Evolutionary conservation across 371 early-diverging fungal genomes (phyloP).

Genomic region (Rhizopus stolonifer): DNA sequence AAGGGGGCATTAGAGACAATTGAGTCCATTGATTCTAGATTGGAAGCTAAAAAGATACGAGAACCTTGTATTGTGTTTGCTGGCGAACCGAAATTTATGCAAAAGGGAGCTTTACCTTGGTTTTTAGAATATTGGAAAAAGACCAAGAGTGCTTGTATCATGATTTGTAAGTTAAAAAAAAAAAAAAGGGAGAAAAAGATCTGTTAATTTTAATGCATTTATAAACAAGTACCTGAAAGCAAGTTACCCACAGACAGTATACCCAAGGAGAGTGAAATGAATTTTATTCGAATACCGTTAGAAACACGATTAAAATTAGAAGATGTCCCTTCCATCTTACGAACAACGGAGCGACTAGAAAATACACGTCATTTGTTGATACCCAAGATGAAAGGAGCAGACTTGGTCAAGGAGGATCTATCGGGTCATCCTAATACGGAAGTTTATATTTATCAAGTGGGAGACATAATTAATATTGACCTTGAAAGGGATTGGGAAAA

Average conservation of each 20-base stretch:
- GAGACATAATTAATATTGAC: constrained; percentile 30
- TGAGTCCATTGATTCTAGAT: constrained; percentile 37
- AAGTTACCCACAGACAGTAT: neutral
- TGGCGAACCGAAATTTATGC: constrained; percentile 43
- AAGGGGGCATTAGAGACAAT: constrained; percentile 33
- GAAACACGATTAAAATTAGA: constrained; percentile 27
- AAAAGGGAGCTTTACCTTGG: constrained; percentile 32
- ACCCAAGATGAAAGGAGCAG: constrained; percentile 28
- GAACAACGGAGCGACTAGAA: constrained; percentile 2
- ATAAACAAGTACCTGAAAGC: neutral
- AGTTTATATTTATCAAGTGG: constrained; percentile 24
- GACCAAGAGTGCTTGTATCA: constrained; percentile 29
- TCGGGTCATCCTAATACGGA: constrained; percentile 8
- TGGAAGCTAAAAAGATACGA: constrained; percentile 39
- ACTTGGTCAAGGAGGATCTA: constrained; percentile 20
- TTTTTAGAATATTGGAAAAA: constrained; percentile 34
- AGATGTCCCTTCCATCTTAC: constrained; percentile 22
- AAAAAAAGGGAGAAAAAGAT: constrained; percentile 2
- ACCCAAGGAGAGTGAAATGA: constrained; percentile 21
- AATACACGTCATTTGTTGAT: constrained; percentile 21
- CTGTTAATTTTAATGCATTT: too few species aligned
- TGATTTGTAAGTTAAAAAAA: constrained; percentile 23
- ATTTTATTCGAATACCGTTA: constrained; percentile 19
- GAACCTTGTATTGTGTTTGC: constrained; percentile 71
- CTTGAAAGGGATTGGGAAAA: constrained; percentile 34